A percentile compares a stretch with the other conserved stretches of the same genome.
phyloP scores from a whole-genome alignment of 1,284 basidiomycete species.

The Irpex lacteus region DNA sequence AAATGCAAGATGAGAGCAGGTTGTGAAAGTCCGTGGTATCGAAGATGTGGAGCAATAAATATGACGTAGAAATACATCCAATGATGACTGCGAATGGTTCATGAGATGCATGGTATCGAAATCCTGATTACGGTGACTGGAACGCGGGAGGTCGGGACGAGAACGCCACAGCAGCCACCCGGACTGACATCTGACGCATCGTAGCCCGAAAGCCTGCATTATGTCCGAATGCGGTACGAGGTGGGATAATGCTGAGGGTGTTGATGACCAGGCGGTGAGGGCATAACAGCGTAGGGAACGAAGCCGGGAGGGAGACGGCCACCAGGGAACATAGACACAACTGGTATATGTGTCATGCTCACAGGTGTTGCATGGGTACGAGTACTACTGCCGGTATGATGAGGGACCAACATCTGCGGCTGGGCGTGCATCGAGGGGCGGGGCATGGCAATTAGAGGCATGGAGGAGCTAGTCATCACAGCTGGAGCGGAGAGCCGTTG shows the following conservation, averaged over 20 bases:
- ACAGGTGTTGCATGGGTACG: background rate
- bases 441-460: background rate
- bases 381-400: background rate
- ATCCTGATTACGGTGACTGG: no score
- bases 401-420: background rate
- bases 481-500: background rate
- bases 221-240: background rate
- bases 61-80: background rate
- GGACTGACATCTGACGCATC: background rate
- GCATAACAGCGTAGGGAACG: background rate
- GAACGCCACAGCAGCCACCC: background rate
- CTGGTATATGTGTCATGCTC: no score
- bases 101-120: background rate
- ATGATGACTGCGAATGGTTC: background rate
- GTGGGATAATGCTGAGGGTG: background rate
- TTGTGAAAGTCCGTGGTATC: background rate
- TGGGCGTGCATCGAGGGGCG: background rate
- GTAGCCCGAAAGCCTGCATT: no score
- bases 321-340: background rate
- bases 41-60: background rate
- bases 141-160: no score
- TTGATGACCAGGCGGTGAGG: background rate
- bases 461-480: background rate
- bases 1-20: background rate
- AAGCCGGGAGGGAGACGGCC: conserved; percentile 4